Evolutionary conservation across 169 alveolate genomes (phyloP), one percentile per base, ranked within the genome.

Genomic region (Cyclospora cayetanensis): DNA sequence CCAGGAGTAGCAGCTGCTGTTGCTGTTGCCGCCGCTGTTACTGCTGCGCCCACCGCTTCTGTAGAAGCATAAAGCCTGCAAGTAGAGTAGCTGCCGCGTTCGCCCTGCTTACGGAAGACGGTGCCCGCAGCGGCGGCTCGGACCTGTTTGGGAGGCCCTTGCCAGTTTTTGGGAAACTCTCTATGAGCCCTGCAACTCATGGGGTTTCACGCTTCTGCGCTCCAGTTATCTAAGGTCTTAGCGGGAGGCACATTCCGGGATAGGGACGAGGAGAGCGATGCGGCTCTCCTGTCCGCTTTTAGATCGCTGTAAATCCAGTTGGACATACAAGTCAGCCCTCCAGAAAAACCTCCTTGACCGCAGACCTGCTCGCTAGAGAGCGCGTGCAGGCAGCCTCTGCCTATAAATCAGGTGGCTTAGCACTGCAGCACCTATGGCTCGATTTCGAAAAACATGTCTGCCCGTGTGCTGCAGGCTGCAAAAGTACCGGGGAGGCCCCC

Each of bases 401-500:
- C n/a, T n/a, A n/a, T n/a, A n/a, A n/a, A n/a, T n/a, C n/a, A n/a
- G n/a, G n/a, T n/a, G n/a, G n/a, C n/a, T n/a, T n/a, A n/a, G n/a
- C n/a, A n/a, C n/a, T n/a, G n/a, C n/a, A n/a, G n/a, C n/a, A n/a
- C n/a, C n/a, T n/a, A n/a, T n/a, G n/a, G n/a, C n/a, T n/a, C n/a
- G n/a, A n/a, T n/a, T n/a, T n/a, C n/a, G n/a, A n/a, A n/a, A n/a
- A n/a, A n/a, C n/a, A n/a, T n/a, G n/a, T n/a, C n/a, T n/a, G 55
- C 22, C 55, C 15, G 29, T 34, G 46, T 68, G 80, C 80, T 79
- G 29, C 53, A 85, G 91, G 72, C 76, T 55, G 31, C 68, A 72
- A 50, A 42, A 74, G 55, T 85, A 85, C 52, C 22, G 91, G 25
- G 91, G 91, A 20, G 91, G 91, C 27, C 50, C 39, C 29, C 91